phyloP scores from a whole-genome alignment of 352 stramenopile genomes.

The Phytophthora pseudosyringae region DNA sequence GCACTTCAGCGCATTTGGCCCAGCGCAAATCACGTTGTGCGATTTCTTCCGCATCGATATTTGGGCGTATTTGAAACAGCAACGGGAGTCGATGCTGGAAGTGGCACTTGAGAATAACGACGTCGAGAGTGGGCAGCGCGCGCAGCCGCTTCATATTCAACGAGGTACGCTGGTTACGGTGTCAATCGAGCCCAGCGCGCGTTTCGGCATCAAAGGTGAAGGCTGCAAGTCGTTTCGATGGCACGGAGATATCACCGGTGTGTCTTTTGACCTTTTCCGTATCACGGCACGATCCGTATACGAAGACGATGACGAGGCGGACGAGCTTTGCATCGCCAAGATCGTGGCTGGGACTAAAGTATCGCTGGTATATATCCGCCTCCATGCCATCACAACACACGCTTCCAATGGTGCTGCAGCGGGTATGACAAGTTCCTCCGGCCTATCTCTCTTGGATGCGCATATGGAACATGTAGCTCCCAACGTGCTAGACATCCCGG shows the following conservation, averaged over 20 bases:
- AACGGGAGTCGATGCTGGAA: constrained; percentile 69
- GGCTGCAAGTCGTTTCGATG: constrained; percentile 73
- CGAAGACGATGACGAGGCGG: constrained; percentile 28
- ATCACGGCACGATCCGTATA: constrained; percentile 17
- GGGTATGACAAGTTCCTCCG: constrained; percentile 24
- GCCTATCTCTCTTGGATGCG: constrained; percentile 43
- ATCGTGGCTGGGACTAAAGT: constrained; percentile 68
- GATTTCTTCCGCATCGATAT: constrained; percentile 71
- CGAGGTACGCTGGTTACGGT: constrained; percentile 71
- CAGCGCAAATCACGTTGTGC: constrained; percentile 41
- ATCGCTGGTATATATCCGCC: constrained; percentile 68
- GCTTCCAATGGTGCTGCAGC: constrained; percentile 6
- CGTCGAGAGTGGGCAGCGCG: constrained; percentile 49
- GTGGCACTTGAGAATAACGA: constrained; percentile 60
- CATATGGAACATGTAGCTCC: constrained; percentile 56
- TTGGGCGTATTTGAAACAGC: constrained; percentile 73
- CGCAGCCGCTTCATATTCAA: constrained; percentile 59
- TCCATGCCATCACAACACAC: constrained; percentile 24
- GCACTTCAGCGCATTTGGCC: constrained; percentile 68
- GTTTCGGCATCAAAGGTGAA: constrained; percentile 50
- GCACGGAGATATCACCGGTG: constrained; percentile 57
- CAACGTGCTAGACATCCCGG: constrained; percentile 54
- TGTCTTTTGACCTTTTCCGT: constrained; percentile 68
- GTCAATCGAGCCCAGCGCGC: constrained; percentile 50
- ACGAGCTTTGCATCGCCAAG: constrained; percentile 57